These are phyloP conservation scores for Cylindrotheca closterium DNA, from an alignment of 108 stramenopile species.

Conservation along the genomic window DNA sequence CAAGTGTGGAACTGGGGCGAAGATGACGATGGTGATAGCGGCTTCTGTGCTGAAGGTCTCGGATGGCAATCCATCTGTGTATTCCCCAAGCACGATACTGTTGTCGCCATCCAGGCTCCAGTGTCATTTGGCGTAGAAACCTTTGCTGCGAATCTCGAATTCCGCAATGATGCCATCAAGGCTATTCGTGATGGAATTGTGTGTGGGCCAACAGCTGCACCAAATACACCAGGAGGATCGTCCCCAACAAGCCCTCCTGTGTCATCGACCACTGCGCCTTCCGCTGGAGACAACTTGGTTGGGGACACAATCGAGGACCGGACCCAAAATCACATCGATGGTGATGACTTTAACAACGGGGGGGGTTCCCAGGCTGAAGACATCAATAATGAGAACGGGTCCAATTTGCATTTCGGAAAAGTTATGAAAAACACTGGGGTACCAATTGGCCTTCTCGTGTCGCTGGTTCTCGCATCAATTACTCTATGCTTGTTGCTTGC, in stretches of 20 bases:
- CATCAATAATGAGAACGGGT: neutral
- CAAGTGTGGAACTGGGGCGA: neutral
- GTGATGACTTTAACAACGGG: neutral
- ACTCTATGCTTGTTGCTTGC: neutral
- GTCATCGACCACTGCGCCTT: too few relatives aligned
- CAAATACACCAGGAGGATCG: neutral
- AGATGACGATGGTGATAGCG: neutral
- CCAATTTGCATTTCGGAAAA: neutral
- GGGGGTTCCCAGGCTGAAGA: neutral
- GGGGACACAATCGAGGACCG: neutral
- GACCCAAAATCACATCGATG: neutral
- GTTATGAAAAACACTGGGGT: neutral
- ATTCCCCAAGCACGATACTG: neutral
- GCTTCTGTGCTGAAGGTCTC: neutral
- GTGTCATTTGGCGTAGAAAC: neutral
- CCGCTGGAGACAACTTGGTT: neutral
- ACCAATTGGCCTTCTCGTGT: neutral
- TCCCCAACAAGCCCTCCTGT: neutral
- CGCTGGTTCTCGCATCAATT: neutral
- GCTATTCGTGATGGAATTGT: neutral
- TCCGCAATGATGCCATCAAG: neutral
- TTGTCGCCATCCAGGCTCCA: neutral
- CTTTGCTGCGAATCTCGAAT: neutral
- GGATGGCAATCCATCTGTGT: neutral
- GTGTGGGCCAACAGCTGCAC: neutral